These are phyloP conservation scores for Endogone sp. DNA, from an alignment of 192 early-diverging fungal species.

Conservation along the genomic window DNA sequence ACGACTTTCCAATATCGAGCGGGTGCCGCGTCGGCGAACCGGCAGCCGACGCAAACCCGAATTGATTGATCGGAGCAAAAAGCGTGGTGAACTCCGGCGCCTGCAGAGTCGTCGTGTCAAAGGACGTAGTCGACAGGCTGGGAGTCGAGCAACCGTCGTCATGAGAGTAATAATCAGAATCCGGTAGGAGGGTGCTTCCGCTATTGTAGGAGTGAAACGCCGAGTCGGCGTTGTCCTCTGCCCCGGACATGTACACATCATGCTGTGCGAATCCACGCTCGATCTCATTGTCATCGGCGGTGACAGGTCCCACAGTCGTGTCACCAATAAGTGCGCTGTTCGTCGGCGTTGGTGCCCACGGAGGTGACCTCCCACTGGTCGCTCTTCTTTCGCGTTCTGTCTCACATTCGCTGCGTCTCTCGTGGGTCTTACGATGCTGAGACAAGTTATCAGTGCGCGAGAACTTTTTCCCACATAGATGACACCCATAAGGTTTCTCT, in stretches of 20 bases:
- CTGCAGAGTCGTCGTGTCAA: no score
- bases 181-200: no score
- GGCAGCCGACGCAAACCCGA: no score
- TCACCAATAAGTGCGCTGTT: no score
- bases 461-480: conserved; percentile 49
- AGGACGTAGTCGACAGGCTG: no score
- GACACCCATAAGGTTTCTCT: conserved; percentile 53
- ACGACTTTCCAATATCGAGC: no score
- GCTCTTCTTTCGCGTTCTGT: neutral
- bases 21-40: no score
- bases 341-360: neutral
- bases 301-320: neutral
- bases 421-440: conserved; percentile 57
- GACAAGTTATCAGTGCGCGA: conserved; percentile 56
- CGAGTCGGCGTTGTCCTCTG: neutral
- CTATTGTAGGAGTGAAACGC: neutral
- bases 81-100: no score
- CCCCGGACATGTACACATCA: neutral
- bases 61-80: no score
- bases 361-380: neutral
- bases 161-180: no score
- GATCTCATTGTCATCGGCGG: neutral
- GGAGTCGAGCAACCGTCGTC: no score
- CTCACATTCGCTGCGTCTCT: conserved; percentile 16
- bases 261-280: neutral